phyloP scores from a whole-genome alignment of 345 rosid genomes.

The Gynandropsis gynandra region DNA sequence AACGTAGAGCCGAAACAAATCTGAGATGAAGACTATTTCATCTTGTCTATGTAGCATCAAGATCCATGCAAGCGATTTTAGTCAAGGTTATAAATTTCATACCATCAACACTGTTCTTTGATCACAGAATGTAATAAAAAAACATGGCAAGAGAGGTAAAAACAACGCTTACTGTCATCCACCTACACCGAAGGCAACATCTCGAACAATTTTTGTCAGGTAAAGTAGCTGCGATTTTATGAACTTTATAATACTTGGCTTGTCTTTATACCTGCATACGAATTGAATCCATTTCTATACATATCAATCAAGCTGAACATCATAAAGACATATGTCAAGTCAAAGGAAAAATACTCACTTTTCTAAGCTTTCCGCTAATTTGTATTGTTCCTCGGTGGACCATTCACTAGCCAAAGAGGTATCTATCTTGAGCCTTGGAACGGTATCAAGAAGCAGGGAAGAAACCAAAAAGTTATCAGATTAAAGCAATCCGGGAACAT shows the following conservation, averaged over 20 bases:
- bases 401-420: conserved; percentile 66
- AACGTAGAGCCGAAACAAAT: background rate
- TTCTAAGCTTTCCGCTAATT: conserved; percentile 59
- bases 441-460: conserved; percentile 50
- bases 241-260: conserved; percentile 75
- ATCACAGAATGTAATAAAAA: too few species aligned
- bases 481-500: conserved; percentile 30
- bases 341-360: conserved; percentile 33
- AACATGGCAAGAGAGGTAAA: too few species aligned
- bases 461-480: conserved; percentile 38
- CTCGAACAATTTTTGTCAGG: conserved; percentile 85
- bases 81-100: too few species aligned
- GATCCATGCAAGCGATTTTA: too few species aligned
- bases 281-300: background rate
- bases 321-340: too few species aligned
- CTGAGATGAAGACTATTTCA: background rate
- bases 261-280: conserved; percentile 51
- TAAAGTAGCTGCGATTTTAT: conserved; percentile 74
- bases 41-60: background rate
- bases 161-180: conserved; percentile 64
- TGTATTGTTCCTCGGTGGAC: conserved; percentile 70
- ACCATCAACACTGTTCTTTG: too few species aligned
- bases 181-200: conserved; percentile 96
- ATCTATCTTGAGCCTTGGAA: conserved; percentile 48
- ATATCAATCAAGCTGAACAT: too few species aligned